phyloP scores from a whole-genome alignment of 495 filamentous ascomycete genomes.

The Aspergillus sclerotioniger region DNA sequence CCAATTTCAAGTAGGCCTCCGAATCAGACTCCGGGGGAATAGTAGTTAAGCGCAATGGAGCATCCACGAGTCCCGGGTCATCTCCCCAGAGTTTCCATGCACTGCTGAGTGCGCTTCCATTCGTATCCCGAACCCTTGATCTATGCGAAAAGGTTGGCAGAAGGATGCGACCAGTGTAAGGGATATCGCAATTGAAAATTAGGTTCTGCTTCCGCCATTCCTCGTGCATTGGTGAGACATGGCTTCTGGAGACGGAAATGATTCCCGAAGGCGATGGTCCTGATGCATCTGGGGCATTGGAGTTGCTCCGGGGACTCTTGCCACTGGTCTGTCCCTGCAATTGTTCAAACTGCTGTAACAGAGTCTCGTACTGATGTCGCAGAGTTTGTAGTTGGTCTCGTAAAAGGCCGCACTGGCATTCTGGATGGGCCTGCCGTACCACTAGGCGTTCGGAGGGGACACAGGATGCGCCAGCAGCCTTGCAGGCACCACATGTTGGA shows the following conservation, averaged over 20 bases:
- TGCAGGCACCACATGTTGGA: too few relatives aligned
- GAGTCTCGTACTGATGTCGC: background rate
- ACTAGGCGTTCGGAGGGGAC: background rate
- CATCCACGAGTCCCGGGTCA: background rate
- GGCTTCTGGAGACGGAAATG: too few relatives aligned
- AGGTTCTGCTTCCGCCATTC: too few relatives aligned
- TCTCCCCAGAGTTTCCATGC: slow-evolving; percentile 15
- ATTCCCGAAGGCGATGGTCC: too few relatives aligned
- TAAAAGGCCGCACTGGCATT: background rate
- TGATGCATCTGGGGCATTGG: too few relatives aligned
- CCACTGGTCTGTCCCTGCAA: background rate
- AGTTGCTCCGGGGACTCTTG: too few relatives aligned
- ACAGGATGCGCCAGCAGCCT: background rate
- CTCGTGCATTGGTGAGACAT: too few relatives aligned
- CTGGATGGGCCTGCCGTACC: background rate
- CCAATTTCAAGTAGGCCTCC: background rate
- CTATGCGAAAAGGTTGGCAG: slow-evolving; percentile 8
- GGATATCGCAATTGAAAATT: background rate
- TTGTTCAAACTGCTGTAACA: background rate
- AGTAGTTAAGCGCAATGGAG: too few relatives aligned
- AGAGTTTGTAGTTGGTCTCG: background rate
- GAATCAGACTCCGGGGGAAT: background rate
- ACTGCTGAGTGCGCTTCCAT: slow-evolving; percentile 9
- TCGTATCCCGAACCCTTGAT: background rate
- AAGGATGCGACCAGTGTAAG: slow-evolving; percentile 8